Conservation (phyloP, 495 filamentous ascomycete genomes). For the Lasiosphaeria miniovina region DNA sequence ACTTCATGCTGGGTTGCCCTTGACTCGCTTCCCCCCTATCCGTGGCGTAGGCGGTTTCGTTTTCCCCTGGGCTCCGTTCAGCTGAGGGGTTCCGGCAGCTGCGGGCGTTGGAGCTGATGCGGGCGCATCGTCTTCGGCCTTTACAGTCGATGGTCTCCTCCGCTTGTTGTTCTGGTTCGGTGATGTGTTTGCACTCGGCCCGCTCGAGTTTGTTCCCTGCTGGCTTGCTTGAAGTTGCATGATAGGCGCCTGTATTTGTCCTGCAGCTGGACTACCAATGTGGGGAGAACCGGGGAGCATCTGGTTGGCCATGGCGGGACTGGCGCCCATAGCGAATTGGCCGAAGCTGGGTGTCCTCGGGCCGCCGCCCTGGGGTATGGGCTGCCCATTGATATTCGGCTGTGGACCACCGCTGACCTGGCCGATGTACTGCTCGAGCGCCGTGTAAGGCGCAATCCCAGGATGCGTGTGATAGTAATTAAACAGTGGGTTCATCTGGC, state of each 20-base stretch:
- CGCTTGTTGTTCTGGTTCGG: slow-evolving; percentile 77
- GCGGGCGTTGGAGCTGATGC: slow-evolving; percentile 45
- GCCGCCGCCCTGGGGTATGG: slow-evolving; percentile 34
- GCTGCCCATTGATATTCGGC: slow-evolving; percentile 42
- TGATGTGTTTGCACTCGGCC: slow-evolving; percentile 78
- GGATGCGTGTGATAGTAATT: slow-evolving; percentile 57
- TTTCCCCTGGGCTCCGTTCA: slow-evolving; percentile 42
- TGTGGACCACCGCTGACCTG: slow-evolving; percentile 29
- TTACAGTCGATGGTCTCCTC: slow-evolving; percentile 71
- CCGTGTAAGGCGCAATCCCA: slow-evolving; percentile 55
- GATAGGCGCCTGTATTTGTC: slow-evolving; percentile 57
- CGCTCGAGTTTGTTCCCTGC: slow-evolving; percentile 66
- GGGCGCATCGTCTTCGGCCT: slow-evolving; percentile 63
- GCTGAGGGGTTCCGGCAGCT: slow-evolving; percentile 38
- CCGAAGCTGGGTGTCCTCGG: slow-evolving; percentile 48
- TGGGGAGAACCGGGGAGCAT: slow-evolving; percentile 60
- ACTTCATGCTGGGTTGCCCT: slow-evolving; percentile 34
- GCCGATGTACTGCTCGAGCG: slow-evolving; percentile 59
- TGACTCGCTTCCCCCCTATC: slow-evolving; percentile 43
- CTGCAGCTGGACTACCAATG: slow-evolving; percentile 56
- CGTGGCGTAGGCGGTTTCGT: slow-evolving; percentile 47
- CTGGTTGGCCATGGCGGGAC: slow-evolving; percentile 53
- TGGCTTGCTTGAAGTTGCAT: slow-evolving; percentile 74
- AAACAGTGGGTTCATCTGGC: slow-evolving; percentile 69
- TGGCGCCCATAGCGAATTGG: slow-evolving; percentile 53